Base-by-base conservation (phyloP, 2,329 filamentous ascomycete genomes). In the Trichoderma harzianum region DNA sequence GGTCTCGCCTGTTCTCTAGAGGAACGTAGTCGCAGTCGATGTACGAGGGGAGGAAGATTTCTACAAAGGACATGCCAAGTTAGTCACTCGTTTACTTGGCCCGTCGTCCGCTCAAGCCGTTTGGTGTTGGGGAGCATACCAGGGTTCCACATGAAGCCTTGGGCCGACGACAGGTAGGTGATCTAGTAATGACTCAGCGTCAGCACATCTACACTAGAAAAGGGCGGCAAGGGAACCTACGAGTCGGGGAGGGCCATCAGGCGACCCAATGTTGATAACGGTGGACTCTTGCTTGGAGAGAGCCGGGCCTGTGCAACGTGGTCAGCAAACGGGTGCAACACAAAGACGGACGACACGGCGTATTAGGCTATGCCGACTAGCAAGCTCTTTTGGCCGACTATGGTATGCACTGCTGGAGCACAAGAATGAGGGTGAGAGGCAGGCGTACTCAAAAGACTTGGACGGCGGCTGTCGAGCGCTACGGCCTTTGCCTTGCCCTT, bases 101-200 rank as follows among this genome's bases (percentile, higher is more conserved):
- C n/a, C 16, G 18, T 26, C 14, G 18, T 30, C n/a, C 58, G 32
- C 4, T n/a, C 10, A 43, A 32, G 6, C 21, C 14, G 24, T n/a
- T 57, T 12, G 43, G 24, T 34, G 58, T 8, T 69, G 32, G 21
- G 57, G 24, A 28, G 76, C 82, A 67, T 83, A 91, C 90, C 90
- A 80, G 92, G 92, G 80, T 95, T 95, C 92, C 92, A 95, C 73
- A 91, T 89, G 78, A 94, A 95, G 71, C 92, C 92, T 82, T 95
- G 92, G 78, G 90, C 92, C 7, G 91, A 91, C 73, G 92, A 91
- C 65, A 95, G 89, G 79, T 93, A 95, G 26, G 92, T 93, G 74
- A 95, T 93, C 92, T 94, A 75, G 8, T 7, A 14, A 26, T 3
- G n/a, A 16, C 53, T 73, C 36, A 64, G 43, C 28, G 55, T 60